phyloP scores from a whole-genome alignment of 116 monocot genomes.

The Posidonia oceanica region DNA sequence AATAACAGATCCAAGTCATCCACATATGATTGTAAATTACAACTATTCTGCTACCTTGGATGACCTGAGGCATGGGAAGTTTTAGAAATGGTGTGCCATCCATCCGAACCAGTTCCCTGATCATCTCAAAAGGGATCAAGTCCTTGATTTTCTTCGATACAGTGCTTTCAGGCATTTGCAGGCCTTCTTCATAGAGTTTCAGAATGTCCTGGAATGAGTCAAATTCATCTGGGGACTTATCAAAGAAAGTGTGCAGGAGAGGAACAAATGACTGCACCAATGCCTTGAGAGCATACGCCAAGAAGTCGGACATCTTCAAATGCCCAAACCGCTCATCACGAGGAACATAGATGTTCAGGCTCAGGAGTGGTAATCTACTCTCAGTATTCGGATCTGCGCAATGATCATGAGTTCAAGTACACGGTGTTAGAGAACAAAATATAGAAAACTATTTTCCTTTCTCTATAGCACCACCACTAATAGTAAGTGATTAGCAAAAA shows the following conservation, averaged over 20 bases:
- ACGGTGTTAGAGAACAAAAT: background rate
- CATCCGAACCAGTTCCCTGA: constrained; percentile 31
- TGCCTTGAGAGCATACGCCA: constrained; percentile 20
- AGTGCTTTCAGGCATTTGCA: constrained; percentile 7
- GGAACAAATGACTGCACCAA: constrained; percentile 13
- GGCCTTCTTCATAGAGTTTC: constrained; percentile 19
- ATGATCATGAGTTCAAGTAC: background rate
- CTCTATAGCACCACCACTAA: too few relatives aligned
- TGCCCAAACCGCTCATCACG: constrained; percentile 87
- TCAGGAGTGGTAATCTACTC: constrained; percentile 19
- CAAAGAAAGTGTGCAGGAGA: constrained; percentile 6
- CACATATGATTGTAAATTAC: background rate
- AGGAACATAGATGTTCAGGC: constrained; percentile 69
- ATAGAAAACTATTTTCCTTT: background rate
- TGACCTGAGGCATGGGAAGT: constrained; percentile 51
- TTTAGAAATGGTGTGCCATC: constrained; percentile 35
- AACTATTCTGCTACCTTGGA: constrained; percentile 29
- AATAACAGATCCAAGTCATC: too few relatives aligned
- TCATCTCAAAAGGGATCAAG: constrained; percentile 39
- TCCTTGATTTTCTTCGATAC: constrained; percentile 3
- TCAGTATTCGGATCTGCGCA: constrained; percentile 8
- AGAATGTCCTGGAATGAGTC: constrained; percentile 19
- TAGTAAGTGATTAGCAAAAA: background rate
- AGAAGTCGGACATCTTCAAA: constrained; percentile 63
- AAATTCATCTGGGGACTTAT: constrained; percentile 22